Conservation (phyloP, 2,329 filamentous ascomycete species). For the Xylariaceae sp. region DNA sequence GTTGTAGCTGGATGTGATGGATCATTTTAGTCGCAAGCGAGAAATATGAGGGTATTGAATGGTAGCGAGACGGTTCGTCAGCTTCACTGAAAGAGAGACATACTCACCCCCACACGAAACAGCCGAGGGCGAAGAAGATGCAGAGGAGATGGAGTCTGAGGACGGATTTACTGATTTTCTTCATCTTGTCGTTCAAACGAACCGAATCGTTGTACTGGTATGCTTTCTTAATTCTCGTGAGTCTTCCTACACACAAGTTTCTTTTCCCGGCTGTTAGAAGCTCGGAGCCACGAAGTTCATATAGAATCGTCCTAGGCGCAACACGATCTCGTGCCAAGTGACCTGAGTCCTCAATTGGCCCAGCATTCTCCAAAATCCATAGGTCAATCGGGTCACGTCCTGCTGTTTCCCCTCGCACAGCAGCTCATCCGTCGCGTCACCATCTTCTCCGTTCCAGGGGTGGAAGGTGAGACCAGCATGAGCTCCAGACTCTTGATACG, state of each 20-base stretch:
- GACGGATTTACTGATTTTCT: constrained; percentile 32
- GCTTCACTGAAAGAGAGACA: not conserved
- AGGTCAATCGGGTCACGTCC: too few relatives aligned
- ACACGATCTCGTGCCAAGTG: too few relatives aligned
- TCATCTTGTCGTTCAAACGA: constrained; percentile 18
- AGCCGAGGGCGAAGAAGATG: constrained; percentile 50
- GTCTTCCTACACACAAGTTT: not conserved
- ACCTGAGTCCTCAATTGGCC: too few relatives aligned
- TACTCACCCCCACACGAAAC: constrained; percentile 51
- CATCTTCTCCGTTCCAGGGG: not conserved
- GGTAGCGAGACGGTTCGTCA: too few relatives aligned
- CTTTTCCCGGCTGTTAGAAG: not conserved
- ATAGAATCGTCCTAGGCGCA: not conserved
- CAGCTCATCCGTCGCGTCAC: not conserved
- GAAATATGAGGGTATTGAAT: too few relatives aligned
- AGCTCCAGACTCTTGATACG: not conserved
- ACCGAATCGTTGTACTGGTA: too few relatives aligned
- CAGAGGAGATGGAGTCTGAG: constrained; percentile 44
- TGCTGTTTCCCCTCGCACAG: not conserved
- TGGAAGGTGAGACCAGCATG: not conserved
- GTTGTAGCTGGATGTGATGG: constrained; percentile 42
- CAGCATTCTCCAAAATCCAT: too few relatives aligned
- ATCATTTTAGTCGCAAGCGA: not conserved
- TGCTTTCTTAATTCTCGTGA: too few relatives aligned
- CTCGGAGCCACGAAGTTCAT: not conserved